Evolutionary conservation across 495 filamentous ascomycete genomes (phyloP).

Genomic region (Penicillium daleae): DNA sequence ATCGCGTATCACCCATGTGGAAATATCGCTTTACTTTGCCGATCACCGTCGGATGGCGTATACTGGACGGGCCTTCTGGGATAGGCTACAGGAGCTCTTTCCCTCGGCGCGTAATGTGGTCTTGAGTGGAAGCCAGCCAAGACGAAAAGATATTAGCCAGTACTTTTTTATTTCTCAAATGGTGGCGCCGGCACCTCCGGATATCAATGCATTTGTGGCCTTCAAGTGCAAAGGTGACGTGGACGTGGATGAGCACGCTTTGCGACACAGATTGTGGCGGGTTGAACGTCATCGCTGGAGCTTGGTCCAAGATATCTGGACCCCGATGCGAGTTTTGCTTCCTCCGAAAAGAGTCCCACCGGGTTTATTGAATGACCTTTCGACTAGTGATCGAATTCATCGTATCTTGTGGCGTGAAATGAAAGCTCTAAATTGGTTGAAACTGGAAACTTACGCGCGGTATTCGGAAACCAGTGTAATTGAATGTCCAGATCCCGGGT

Average conservation of each 20-base stretch:
- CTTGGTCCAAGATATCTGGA: background rate
- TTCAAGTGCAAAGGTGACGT: background rate
- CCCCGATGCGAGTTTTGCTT: constrained; percentile 6
- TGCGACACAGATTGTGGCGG: background rate
- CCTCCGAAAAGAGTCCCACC: background rate
- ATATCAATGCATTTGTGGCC: background rate
- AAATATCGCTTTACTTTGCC: background rate
- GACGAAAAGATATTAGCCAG: background rate
- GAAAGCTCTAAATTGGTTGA: background rate
- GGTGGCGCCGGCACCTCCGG: background rate
- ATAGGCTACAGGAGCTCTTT: background rate
- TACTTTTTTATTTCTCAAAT: background rate
- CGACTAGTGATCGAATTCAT: background rate
- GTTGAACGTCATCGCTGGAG: background rate
- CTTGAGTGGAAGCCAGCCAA: background rate
- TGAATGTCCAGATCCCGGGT: background rate
- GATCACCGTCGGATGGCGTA: background rate
- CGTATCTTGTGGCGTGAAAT: background rate
- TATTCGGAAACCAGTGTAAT: background rate
- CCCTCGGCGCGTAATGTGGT: constrained; percentile 2
- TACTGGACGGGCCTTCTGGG: background rate
- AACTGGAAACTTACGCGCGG: constrained; percentile 1
- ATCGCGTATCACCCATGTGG: background rate
- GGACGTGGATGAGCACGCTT: background rate
- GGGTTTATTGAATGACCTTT: background rate